Conservation (phyloP, 192 early-diverging fungal species). For the Coemansia sp. region DNA sequence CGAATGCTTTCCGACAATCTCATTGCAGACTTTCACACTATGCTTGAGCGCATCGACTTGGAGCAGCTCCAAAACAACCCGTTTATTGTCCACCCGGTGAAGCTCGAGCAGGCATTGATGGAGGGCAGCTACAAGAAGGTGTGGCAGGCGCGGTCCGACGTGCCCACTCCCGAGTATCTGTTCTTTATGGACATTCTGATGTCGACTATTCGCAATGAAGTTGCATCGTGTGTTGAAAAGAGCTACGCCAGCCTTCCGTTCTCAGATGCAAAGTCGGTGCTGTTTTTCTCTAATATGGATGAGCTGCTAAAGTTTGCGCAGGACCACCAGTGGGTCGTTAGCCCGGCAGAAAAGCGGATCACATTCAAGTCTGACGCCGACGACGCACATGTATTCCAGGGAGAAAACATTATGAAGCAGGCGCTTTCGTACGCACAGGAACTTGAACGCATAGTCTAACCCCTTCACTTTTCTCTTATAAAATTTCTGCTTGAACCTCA, state of each 20-base stretch:
- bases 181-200: constrained; percentile 96
- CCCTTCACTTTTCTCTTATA: too few relatives aligned
- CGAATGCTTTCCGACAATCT: constrained; percentile 91
- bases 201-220: constrained; percentile 90
- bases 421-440: constrained; percentile 88
- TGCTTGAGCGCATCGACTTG: constrained; percentile 85
- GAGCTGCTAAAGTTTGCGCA: constrained; percentile 85
- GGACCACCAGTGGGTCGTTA: constrained; percentile 82
- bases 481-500: too few relatives aligned
- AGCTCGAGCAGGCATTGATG: constrained; percentile 96
- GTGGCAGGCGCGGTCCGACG: constrained; percentile 84
- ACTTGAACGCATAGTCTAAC: constrained; percentile 92
- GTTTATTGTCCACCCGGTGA: constrained; percentile 87
- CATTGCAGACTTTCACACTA: constrained; percentile 98
- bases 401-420: constrained; percentile 79
- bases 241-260: constrained; percentile 84
- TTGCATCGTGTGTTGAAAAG: constrained; percentile 94
- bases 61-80: constrained; percentile 74
- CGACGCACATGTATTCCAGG: constrained; percentile 69
- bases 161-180: constrained; percentile 87
- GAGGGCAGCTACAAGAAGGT: constrained; percentile 97
- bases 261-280: constrained; percentile 84
- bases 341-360: constrained; percentile 74
- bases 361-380: constrained; percentile 70
- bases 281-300: constrained; percentile 81